Base-by-base conservation (phyloP, 176 grass and related monocot genomes). In the Avena atlantica region DNA sequence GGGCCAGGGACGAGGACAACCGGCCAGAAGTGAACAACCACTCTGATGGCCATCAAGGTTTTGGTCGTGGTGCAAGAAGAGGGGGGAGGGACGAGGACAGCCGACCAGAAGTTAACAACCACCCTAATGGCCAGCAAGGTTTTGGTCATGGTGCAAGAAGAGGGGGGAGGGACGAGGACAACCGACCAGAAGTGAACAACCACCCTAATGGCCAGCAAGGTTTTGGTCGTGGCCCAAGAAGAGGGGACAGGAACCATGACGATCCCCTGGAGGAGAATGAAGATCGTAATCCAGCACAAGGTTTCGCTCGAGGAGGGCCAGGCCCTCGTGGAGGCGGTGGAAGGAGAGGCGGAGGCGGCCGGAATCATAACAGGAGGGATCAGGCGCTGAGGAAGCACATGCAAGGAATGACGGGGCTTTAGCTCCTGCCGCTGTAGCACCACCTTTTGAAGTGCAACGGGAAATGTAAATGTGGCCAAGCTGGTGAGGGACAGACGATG, bases 321-420 rank as follows among this genome's bases (percentile, higher is more conserved):
- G 77, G 70, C 1, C 81, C 82, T 45, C 70, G 70, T 47, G 90
- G 93, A 58, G 87, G 92, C 19, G 75, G 82, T 8, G 90, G 93
- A 83, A 82, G 85, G 60, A 86, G 93, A 81, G 93, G 27, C 27
- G 27, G 31, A 34, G 31, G 90, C 65, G 90, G 93, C 48, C 83
- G 75, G 88, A 91, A 92, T 80, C 79, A 95, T 69, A 24, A 91
- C 84, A 78, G 81, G 62, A 95, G 86, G 87, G 93, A 95, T 68
- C 90, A 80, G 52, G 93, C 91, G 14, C 90, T 92, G 88, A 95
- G 90, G 79, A 95, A 95, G 83, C 90, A 95, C 84, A 90, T 95
- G 88, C 83, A 91, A 50, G 90, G 85, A 72, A 57, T 95, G 88
- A 87, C 90, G 20, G 90, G 85, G 31, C 60, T 86, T 74, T 95